A percentile compares a stretch with the other conserved stretches of the same genome.
phyloP scores from a whole-genome alignment of 2,329 filamentous ascomycete species.

The Scytalidium sp. region DNA sequence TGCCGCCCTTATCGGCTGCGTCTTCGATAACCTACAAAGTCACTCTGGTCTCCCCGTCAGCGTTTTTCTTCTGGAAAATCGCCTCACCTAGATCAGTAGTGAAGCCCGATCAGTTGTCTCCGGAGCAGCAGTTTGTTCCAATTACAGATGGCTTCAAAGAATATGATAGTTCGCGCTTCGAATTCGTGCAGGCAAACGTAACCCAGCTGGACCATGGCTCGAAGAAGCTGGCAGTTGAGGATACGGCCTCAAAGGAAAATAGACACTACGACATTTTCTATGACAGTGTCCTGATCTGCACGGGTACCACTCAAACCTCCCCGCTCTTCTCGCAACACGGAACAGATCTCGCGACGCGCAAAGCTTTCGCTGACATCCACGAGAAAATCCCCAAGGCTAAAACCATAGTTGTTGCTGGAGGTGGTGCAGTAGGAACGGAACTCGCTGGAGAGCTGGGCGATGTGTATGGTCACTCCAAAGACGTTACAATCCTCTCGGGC shows the following conservation, averaged over 20 bases:
- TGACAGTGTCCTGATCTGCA: conserved; percentile 50
- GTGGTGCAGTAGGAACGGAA: conserved; percentile 28
- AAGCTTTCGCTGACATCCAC: conserved; percentile 21
- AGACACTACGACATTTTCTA: conserved; percentile 32
- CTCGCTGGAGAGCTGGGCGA: conserved; percentile 26
- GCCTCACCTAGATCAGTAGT: conserved; percentile 51
- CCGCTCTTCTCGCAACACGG: conserved; percentile 43
- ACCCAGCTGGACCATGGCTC: conserved; percentile 40
- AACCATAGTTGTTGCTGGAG: conserved; percentile 25
- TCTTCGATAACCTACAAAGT: conserved; percentile 40
- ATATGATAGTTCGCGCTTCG: conserved; percentile 43
- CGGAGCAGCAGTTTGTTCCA: conserved; percentile 45
- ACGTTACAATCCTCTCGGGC: conserved; percentile 19
- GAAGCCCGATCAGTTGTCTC: conserved; percentile 42
- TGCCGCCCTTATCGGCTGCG: conserved; percentile 32
- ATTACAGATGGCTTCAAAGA: conserved; percentile 47
- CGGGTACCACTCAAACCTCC: conserved; percentile 41
- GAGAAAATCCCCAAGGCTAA: conserved; percentile 26
- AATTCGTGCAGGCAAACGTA: conserved; percentile 48
- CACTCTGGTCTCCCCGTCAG: conserved; percentile 50
- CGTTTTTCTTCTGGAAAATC: conserved; percentile 49
- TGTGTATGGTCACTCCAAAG: conserved; percentile 11
- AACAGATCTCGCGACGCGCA: conserved; percentile 27
- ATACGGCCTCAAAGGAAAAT: background rate
- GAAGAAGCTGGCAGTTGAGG: conserved; percentile 39